A percentile compares a stretch with the other conserved stretches of the same genome.
phyloP scores from a whole-genome alignment of 2,329 filamentous ascomycete genomes.

The Colletotrichum ledebouriae region DNA sequence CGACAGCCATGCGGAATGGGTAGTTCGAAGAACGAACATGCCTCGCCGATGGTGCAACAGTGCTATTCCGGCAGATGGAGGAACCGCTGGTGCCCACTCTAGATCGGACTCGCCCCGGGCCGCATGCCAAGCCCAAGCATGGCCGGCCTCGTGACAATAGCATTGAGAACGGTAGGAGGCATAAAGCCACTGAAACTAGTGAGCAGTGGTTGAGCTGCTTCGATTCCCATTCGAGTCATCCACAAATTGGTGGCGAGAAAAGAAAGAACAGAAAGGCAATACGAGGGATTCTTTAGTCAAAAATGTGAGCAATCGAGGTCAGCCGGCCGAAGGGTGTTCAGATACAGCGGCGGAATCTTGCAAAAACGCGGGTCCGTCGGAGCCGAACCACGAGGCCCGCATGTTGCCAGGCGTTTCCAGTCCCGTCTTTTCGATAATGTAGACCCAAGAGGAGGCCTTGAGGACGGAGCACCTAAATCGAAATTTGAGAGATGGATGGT shows the following conservation, averaged over 20 bases:
- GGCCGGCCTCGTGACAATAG: conserved; percentile 17
- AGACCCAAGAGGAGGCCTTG: too few species aligned
- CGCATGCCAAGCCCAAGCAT: neutral
- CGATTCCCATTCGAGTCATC: too few species aligned
- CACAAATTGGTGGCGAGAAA: too few species aligned
- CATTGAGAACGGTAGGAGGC: conserved; percentile 6
- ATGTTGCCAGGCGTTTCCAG: neutral
- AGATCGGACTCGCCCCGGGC: neutral
- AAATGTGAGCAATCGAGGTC: neutral
- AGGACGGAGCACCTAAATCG: too few species aligned
- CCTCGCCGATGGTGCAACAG: conserved; percentile 6
- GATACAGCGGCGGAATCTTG: conserved; percentile 16
- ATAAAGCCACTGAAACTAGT: too few species aligned
- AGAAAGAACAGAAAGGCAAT: too few species aligned
- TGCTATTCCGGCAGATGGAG: conserved; percentile 10
- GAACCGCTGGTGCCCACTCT: conserved; percentile 10
- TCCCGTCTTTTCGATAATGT: too few species aligned
- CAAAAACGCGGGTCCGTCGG: neutral
- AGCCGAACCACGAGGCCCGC: conserved; percentile 2
- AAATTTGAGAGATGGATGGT: too few species aligned
- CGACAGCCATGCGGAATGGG: conserved; percentile 84
- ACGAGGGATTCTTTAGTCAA: too few species aligned
- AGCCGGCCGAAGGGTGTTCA: conserved; percentile 9
- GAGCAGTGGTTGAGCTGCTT: too few species aligned
- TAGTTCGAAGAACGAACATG: conserved; percentile 36